Base-by-base conservation (phyloP, 2,329 filamentous ascomycete species). In the Verticillium tricorpus region DNA sequence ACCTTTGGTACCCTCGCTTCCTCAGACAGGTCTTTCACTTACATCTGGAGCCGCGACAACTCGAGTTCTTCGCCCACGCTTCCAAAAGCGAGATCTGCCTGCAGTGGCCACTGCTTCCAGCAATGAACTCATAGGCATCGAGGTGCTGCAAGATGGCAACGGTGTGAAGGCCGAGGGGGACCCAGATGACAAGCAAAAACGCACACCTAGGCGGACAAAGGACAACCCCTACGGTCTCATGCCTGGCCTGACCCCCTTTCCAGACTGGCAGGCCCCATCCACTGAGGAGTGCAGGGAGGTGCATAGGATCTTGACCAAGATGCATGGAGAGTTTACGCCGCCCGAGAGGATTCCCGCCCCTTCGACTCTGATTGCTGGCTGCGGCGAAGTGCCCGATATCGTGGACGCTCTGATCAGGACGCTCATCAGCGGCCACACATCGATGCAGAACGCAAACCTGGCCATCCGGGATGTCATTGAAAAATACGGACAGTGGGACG, bases 341-440 rank as follows among this genome's bases (percentile, higher is more conserved):
- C 92, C 92, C 0, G 78, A 85, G n/a, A 83, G 80, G 1, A 85
- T 93, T 9, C 89, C 90, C 1, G 78, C 84, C 5, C 89, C 91
- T 0, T 91, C 90, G 5, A 78, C 90, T 6, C 85, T 86, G 8
- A 81, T 91, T 3, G 86, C 92, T 14, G 92, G 92, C 54, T 86
- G 84, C 66, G 84, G 84, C 5, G 82, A 86, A 65, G 83, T 85
- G 3, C 82, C 82, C 1, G 81, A 78, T 45, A 74, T 85, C 2
- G 73, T 85, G 1, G 83, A 86, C 65, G 83, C 82, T 6, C 72
- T 85, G 50, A 69, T 85, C 9, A 75, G 84, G 63, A 85, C 83
- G 0, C 69, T 82, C 17, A 71, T 86, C 22, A 85, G 83, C 60
- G 81, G 79, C 1, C 78, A 81, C 8, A 85, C 82, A 0, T 78